phyloP scores from a whole-genome alignment of 331 rosid genomes.

The Prunus yedoensis region DNA sequence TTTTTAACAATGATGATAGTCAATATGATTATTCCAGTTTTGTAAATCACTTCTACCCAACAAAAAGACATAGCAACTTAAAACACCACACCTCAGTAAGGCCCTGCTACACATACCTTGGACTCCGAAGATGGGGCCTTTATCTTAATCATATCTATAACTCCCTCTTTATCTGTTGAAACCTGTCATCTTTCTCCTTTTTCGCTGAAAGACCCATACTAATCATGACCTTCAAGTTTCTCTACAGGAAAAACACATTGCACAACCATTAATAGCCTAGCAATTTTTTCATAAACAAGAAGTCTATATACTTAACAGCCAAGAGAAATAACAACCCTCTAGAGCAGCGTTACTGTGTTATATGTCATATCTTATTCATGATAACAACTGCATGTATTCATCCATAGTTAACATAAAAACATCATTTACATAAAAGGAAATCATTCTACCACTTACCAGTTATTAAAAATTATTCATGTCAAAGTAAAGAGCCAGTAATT shows the following conservation, averaged over 20 bases:
- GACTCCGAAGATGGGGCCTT: constrained; percentile 55
- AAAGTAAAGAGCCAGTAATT: background rate
- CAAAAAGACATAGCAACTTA: background rate
- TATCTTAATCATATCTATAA: constrained; percentile 74
- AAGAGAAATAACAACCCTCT: background rate
- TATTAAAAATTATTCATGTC: constrained; percentile 1
- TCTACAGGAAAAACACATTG: constrained; percentile 54
- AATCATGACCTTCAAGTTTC: constrained; percentile 92
- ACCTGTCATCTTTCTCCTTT: constrained; percentile 86
- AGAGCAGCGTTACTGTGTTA: background rate
- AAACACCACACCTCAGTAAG: background rate
- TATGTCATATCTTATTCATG: background rate
- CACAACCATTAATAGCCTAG: constrained; percentile 29
- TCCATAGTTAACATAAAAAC: background rate
- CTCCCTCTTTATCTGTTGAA: constrained; percentile 86
- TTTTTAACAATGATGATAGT: background rate
- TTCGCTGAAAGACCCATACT: constrained; percentile 83
- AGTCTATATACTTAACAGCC: background rate
- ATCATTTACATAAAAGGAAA: background rate
- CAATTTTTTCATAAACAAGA: constrained; percentile 19
- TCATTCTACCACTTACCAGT: background rate
- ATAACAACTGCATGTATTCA: constrained; percentile 1
- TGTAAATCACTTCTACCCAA: constrained; percentile 5
- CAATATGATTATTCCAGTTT: background rate
- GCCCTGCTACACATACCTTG: constrained; percentile 49